phyloP scores from a whole-genome alignment of 179 eudicot species.

The Sideroxylon spinosum region DNA sequence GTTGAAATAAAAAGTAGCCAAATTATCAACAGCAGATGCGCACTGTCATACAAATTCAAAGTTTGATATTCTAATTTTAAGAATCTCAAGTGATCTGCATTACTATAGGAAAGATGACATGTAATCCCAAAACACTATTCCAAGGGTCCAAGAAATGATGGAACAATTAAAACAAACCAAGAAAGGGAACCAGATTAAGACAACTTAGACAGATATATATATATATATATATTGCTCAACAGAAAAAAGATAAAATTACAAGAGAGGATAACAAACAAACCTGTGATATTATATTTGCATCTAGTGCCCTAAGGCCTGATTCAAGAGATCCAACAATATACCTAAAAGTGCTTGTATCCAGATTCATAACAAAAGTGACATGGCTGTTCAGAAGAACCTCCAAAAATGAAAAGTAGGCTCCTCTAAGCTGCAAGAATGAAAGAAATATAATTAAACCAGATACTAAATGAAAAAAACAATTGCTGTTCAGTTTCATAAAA shows the following conservation, averaged over 20 bases:
- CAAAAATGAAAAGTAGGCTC: conserved; percentile 83
- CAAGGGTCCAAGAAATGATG: neutral
- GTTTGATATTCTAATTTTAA: neutral
- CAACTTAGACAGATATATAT: no score
- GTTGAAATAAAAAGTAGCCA: conserved; percentile 88
- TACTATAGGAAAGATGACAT: neutral
- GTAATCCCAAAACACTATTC: neutral
- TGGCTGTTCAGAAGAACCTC: conserved; percentile 87
- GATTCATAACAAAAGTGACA: conserved; percentile 59
- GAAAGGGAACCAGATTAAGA: neutral
- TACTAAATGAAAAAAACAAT: neutral
- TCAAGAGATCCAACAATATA: conserved; percentile 90
- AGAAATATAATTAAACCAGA: neutral
- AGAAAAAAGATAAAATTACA: conserved; percentile 3
- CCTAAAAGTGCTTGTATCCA: conserved; percentile 75
- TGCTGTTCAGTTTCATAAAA: neutral
- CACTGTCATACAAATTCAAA: conserved; percentile 48
- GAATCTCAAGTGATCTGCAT: neutral
- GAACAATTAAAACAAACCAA: neutral
- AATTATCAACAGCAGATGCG: conserved; percentile 84
- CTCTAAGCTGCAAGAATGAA: conserved; percentile 59
- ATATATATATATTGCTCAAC: neutral
- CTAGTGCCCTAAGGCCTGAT: conserved; percentile 89
- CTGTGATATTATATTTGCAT: conserved; percentile 79
- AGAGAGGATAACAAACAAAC: conserved; percentile 29